These are phyloP conservation scores for Amborella trichopoda DNA, from an alignment of 164 flowering plant genomes.

Conservation along the genomic window DNA sequence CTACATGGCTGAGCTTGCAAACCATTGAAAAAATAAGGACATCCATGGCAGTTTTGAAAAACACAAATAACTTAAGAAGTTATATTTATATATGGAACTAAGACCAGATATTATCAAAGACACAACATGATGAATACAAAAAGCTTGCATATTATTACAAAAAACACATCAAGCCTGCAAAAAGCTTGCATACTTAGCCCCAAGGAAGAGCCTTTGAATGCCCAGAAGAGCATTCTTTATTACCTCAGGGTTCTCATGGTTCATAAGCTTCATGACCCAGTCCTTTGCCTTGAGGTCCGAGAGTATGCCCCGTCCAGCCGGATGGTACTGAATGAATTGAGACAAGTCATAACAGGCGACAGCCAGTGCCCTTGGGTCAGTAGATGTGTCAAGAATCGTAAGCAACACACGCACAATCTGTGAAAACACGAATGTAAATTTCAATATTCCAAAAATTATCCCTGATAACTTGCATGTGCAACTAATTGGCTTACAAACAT, in stretches of 20 bases:
- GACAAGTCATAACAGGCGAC: constrained; percentile 95
- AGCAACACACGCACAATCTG: constrained; percentile 91
- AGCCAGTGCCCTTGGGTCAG: constrained; percentile 74
- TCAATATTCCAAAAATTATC: too few species aligned
- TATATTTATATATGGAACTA: too few species aligned
- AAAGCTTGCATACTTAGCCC: constrained; percentile 95
- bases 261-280: constrained; percentile 88
- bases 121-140: too few species aligned
- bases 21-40: too few species aligned
- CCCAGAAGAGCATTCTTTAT: constrained; percentile 86
- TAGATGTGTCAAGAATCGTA: constrained; percentile 79
- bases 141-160: too few species aligned
- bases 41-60: too few species aligned
- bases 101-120: too few species aligned
- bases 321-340: constrained; percentile 81
- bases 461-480: too few species aligned
- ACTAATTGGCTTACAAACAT: too few species aligned
- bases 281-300: constrained; percentile 87
- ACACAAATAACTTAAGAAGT: too few species aligned
- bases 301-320: constrained; percentile 74
- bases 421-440: too few species aligned
- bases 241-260: constrained; percentile 81
- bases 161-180: constrained; percentile 81
- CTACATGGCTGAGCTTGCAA: too few species aligned
- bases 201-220: constrained; percentile 89